Conservation (phyloP, 1,284 basidiomycete genomes). For the Neonothopanus nambi region DNA sequence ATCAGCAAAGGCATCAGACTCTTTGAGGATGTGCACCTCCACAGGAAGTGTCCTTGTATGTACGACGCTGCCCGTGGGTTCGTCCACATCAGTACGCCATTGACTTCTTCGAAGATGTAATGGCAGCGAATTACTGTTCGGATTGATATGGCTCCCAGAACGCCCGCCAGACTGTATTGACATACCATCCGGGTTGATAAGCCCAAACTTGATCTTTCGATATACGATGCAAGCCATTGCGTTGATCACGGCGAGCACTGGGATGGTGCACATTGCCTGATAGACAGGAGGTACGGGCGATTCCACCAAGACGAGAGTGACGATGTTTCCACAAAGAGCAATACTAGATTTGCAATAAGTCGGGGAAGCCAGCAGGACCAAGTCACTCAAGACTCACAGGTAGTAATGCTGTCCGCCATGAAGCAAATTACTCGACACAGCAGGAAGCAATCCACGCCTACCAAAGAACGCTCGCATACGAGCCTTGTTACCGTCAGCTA, state of each 20-base stretch:
- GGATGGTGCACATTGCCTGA: not conserved
- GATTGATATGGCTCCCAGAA: too few relatives aligned
- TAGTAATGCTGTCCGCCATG: conserved; percentile 4
- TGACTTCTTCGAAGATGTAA: too few relatives aligned
- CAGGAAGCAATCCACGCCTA: not conserved
- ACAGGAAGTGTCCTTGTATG: too few relatives aligned
- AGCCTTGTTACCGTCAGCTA: not conserved
- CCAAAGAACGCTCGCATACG: conserved; percentile 3
- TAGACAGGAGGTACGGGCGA: not conserved
- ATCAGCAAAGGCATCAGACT: too few relatives aligned
- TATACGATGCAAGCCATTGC: conserved; percentile 5
- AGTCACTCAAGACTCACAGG: not conserved
- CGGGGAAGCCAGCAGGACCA: not conserved
- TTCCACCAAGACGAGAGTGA: not conserved
- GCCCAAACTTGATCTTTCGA: conserved; percentile 1
- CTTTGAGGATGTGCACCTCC: too few relatives aligned
- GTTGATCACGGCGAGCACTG: not conserved
- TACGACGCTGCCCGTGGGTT: too few relatives aligned
- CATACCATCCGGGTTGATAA: not conserved
- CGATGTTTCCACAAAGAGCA: not conserved
- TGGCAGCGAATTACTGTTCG: too few relatives aligned
- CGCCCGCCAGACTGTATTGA: not conserved
- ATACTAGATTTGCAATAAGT: not conserved
- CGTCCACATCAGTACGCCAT: too few relatives aligned
- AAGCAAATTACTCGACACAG: not conserved